Evolutionary conservation across 1,139 yeast genomes (phyloP).

Genomic region (Taiozyma sp.): DNA sequence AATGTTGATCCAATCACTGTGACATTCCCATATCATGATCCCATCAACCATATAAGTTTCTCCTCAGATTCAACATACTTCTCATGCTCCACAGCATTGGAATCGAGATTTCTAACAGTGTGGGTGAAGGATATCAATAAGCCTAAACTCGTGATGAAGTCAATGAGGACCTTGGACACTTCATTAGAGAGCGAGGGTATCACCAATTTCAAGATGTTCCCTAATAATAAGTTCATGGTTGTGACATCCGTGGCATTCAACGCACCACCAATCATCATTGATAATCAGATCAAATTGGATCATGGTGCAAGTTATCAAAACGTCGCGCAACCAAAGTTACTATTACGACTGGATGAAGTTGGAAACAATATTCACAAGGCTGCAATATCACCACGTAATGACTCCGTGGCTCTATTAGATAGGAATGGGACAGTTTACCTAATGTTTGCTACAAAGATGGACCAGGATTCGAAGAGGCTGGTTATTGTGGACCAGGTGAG

Average conservation of each 20-base stretch:
- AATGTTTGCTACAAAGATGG: constrained; percentile 56
- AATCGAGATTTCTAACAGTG: constrained; percentile 72
- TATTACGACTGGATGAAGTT: constrained; percentile 66
- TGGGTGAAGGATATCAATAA: constrained; percentile 55
- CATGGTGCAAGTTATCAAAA: constrained; percentile 22
- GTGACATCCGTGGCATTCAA: constrained; percentile 56
- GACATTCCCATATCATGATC: constrained; percentile 81
- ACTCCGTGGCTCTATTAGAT: constrained; percentile 75
- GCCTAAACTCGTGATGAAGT: constrained; percentile 69
- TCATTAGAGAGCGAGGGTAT: constrained; percentile 81
- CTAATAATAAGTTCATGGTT: constrained; percentile 50
- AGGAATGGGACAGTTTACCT: constrained; percentile 72
- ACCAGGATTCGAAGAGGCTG: constrained; percentile 47
- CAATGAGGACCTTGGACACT: constrained; percentile 53
- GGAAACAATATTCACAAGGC: constrained; percentile 73
- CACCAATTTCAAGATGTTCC: constrained; percentile 71
- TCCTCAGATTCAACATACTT: constrained; percentile 66
- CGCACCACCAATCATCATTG: constrained; percentile 56
- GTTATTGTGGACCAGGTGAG: constrained; percentile 75
- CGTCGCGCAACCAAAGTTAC: constrained; percentile 50
- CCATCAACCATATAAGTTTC: constrained; percentile 67
- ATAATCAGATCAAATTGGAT: constrained; percentile 39
- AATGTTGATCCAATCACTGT: constrained; percentile 59
- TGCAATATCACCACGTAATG: constrained; percentile 80
- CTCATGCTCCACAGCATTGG: constrained; percentile 80